Evolutionary conservation across 805 yeast genomes (phyloP).

Genomic region (Zygosaccharomyces bailii): DNA sequence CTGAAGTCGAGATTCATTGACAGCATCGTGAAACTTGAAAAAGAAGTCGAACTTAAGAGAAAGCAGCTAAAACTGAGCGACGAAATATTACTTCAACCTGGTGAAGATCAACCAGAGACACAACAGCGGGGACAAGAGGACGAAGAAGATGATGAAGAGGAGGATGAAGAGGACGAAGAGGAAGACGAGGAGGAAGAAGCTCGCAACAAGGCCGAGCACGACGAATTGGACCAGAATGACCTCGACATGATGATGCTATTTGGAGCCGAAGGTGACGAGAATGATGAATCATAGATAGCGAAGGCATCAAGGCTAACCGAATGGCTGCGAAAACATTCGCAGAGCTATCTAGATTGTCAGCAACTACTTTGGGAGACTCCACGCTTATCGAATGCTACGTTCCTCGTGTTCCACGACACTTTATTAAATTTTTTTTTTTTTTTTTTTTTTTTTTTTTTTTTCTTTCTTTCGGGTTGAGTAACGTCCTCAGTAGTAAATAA

Average conservation of each 20-base stretch:
- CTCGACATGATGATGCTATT: slow-evolving; percentile 39
- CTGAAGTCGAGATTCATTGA: slow-evolving; percentile 82
- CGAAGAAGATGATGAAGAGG: slow-evolving; percentile 34
- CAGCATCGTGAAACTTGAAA: slow-evolving; percentile 70
- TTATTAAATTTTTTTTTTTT: not conserved
- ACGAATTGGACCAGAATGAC: slow-evolving; percentile 37
- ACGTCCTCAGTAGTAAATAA: slow-evolving; percentile 4
- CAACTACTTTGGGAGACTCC: too few relatives aligned
- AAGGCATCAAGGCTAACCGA: not conserved
- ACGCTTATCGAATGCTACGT: too few relatives aligned
- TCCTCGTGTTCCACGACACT: slow-evolving; percentile 2
- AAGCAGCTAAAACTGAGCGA: slow-evolving; percentile 51
- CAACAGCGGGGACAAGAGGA: slow-evolving; percentile 28
- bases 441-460: slow-evolving; percentile 3
- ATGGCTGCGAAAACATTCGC: not conserved
- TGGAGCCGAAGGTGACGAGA: slow-evolving; percentile 36
- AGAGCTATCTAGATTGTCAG: not conserved
- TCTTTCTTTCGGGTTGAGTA: slow-evolving; percentile 1
- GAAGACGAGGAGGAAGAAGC: slow-evolving; percentile 27
- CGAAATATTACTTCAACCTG: slow-evolving; percentile 23
- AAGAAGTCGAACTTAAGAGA: slow-evolving; percentile 77
- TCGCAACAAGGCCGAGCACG: slow-evolving; percentile 11
- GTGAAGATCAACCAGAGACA: slow-evolving; percentile 24
- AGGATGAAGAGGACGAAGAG: slow-evolving; percentile 31
- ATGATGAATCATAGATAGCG: slow-evolving; percentile 4